A percentile compares a stretch with the other conserved stretches of the same genome.
phyloP scores from a whole-genome alignment of 495 filamentous ascomycete genomes.

The Hapsidospora chrysogenum region DNA sequence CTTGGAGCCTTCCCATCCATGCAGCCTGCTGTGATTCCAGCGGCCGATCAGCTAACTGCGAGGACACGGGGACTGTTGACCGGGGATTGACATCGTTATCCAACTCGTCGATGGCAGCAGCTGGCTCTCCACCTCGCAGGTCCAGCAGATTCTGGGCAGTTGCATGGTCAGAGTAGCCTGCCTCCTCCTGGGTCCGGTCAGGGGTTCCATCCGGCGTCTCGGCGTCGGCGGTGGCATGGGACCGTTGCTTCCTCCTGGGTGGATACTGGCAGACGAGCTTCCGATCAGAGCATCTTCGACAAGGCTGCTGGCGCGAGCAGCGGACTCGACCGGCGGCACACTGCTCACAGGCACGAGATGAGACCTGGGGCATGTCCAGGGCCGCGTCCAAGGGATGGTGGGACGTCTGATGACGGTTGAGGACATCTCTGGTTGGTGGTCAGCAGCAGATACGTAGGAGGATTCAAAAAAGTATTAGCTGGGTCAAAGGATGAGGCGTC shows the following conservation, averaged over 20 bases:
- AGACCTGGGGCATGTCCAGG: background rate
- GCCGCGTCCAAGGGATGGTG: background rate
- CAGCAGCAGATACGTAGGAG: background rate
- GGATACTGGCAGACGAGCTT: background rate
- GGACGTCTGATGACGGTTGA: background rate
- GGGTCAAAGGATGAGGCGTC: background rate
- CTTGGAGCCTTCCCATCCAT: too few relatives aligned
- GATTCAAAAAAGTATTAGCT: background rate
- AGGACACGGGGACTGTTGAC: background rate
- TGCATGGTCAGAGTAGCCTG: background rate
- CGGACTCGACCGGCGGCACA: background rate
- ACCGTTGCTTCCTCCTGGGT: background rate
- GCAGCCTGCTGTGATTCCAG: too few relatives aligned
- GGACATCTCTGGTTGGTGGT: background rate
- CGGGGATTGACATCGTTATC: background rate
- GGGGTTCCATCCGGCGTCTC: background rate
- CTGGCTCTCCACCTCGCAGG: background rate
- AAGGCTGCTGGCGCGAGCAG: background rate
- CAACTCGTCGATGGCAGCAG: background rate
- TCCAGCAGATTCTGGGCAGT: background rate
- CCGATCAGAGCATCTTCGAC: background rate
- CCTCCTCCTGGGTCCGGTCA: background rate
- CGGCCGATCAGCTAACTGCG: background rate
- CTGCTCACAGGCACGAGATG: background rate
- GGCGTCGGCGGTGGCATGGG: background rate